These are phyloP conservation scores for Diaporthe sp. DNA, from an alignment of 2,329 filamentous ascomycete species.

Conservation along the genomic window DNA sequence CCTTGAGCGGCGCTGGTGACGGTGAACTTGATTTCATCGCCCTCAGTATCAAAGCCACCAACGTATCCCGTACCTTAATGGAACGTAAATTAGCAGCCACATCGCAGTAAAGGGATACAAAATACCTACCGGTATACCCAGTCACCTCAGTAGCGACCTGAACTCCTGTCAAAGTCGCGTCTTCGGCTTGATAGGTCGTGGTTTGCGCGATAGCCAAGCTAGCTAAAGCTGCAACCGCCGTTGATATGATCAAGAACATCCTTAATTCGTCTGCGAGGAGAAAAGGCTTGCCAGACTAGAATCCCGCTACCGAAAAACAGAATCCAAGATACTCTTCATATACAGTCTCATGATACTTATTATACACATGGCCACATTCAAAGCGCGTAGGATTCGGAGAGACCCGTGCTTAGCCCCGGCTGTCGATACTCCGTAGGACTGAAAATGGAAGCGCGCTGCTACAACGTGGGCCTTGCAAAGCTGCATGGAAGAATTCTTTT, in stretches of 20 bases:
- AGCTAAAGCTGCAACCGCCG: constrained; percentile 12
- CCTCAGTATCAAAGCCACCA: constrained; percentile 56
- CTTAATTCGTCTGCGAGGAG: neutral
- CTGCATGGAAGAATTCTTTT: neutral
- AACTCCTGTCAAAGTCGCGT: constrained; percentile 3
- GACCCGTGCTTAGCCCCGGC: constrained; percentile 1
- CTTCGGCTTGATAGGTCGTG: constrained; percentile 17
- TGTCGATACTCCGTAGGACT: constrained; percentile 7
- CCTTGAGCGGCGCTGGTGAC: constrained; percentile 49
- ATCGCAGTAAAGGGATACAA: neutral
- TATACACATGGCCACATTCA: neutral
- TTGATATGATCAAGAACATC: neutral
- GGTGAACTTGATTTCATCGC: constrained; percentile 59
- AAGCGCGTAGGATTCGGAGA: neutral
- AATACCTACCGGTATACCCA: neutral
- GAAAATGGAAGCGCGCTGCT: neutral
- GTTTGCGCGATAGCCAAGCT: neutral
- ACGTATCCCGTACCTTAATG: constrained; percentile 59
- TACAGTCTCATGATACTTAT: neutral
- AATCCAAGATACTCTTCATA: neutral
- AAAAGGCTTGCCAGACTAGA: neutral
- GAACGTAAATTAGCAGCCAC: neutral
- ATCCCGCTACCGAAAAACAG: constrained; percentile 17
- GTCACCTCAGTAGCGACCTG: constrained; percentile 10
- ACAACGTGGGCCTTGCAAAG: neutral